Conservation (phyloP, 495 filamentous ascomycete species). For the Barbatosphaeria neglecta region DNA sequence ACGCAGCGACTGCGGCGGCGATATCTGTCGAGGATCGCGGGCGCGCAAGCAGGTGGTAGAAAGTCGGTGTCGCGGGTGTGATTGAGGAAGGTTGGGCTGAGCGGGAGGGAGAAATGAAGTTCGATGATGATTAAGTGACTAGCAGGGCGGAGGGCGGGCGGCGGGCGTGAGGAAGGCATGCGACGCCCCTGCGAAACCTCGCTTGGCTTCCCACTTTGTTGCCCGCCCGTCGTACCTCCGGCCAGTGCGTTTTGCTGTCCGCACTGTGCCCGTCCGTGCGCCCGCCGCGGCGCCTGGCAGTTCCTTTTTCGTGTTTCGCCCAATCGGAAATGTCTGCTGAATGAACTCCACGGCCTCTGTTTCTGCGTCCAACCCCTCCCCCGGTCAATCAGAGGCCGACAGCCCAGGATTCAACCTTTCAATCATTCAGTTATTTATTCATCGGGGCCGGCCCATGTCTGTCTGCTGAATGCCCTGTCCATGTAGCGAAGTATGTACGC, state of each 20-base stretch:
- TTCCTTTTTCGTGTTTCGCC: background rate
- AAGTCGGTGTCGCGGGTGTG: background rate
- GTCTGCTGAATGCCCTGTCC: too few species aligned
- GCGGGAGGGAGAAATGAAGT: constrained; percentile 2
- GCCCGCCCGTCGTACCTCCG: background rate
- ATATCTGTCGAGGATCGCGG: background rate
- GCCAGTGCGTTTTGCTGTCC: background rate
- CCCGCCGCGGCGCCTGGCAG: background rate
- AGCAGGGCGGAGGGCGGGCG: background rate
- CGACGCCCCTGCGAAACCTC: constrained; percentile 1
- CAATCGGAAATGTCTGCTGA: background rate
- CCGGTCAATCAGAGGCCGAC: background rate
- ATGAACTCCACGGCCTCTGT: background rate
- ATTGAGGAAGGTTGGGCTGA: background rate
- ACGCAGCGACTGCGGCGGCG: background rate
- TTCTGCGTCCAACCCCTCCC: background rate
- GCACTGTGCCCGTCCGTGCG: background rate
- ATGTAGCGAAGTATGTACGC: too few species aligned
- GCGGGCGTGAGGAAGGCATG: background rate
- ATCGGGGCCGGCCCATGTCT: too few species aligned
- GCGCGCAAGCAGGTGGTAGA: background rate
- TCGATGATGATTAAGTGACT: constrained; percentile 5
- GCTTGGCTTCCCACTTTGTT: constrained; percentile 1
- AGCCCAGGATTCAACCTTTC: background rate
- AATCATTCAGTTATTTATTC: background rate